Evolutionary conservation across 192 early-diverging fungal genomes (phyloP), one percentile per base, ranked within the genome.

Genomic region (Haplosporangium gracile): DNA sequence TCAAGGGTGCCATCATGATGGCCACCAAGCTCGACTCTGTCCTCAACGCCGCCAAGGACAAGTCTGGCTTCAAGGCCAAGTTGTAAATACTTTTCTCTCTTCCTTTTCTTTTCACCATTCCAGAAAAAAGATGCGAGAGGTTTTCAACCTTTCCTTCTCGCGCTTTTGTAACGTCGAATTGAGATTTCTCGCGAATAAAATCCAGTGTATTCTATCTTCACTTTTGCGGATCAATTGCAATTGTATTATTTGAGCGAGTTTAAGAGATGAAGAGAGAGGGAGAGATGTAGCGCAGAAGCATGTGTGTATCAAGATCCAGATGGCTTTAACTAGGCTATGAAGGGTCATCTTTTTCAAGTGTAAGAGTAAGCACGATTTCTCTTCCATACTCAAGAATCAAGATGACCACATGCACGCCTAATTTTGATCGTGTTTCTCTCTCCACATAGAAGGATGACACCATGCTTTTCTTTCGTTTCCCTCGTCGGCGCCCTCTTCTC

Each of bases 1-100:
- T 93, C 60, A 95, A 94, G 89, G 95, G 94, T 78, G 92, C 94
- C 74, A 90, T 95, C 80, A 94, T 93, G 91, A 82, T 96, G 76
- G 94, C 94, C 49, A 93, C 93, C 74, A 95, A 95, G 85, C 90
- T 96, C 18, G 92, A 95, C 83, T 75, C 85, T 39, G 92, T 96
- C 47, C 91, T 96, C 72, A 93, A 94, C 87, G 82, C 87, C 75
- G 2, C 86, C 76, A 74, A 82, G 75, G 80, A 68, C 36, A 74
- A 81, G 73, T 88, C 89, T 85, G 88, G 82, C 78, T 73, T 91
- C 11, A 89, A 89, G 75, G 91, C 94, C 82, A 96, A 94, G 89
- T 88, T 95, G 74, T 94, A 94, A 90, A 77, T 94, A 93, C 60
- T 24, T 65, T 65, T 15, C 24, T 13, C 13, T 15, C 13, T 65